These are phyloP conservation scores for Phalaenopsis aphrodite DNA, from an alignment of 106 monocot species.

Conservation along the genomic window DNA sequence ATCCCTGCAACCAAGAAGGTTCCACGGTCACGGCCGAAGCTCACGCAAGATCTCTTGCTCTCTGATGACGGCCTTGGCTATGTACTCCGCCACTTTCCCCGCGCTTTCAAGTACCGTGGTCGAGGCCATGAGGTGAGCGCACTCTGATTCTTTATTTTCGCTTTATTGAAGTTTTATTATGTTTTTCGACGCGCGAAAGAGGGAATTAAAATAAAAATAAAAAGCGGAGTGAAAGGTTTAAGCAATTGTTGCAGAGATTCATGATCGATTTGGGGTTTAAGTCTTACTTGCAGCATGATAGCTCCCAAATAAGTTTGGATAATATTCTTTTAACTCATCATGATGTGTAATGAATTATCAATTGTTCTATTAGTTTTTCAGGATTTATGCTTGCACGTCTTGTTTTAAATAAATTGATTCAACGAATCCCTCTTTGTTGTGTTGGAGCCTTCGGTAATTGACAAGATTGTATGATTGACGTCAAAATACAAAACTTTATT, in stretches of 20 bases:
- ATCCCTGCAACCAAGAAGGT: conserved; percentile 33
- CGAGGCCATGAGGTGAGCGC: conserved; percentile 76
- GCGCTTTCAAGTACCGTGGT: conserved; percentile 70
- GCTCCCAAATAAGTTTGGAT: too few species aligned
- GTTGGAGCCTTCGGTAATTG: background rate
- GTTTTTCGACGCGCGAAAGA: background rate
- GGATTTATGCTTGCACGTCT: background rate
- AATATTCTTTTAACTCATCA: background rate
- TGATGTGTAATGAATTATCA: background rate
- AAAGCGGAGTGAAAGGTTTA: background rate
- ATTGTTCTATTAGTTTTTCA: background rate
- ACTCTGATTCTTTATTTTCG: background rate
- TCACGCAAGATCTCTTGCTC: conserved; percentile 74
- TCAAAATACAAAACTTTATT: background rate
- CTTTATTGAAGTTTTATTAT: background rate
- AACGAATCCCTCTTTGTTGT: background rate
- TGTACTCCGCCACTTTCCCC: conserved; percentile 81
- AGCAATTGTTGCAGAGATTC: background rate
- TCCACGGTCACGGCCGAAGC: conserved; percentile 68
- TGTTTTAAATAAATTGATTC: background rate
- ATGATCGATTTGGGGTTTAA: background rate
- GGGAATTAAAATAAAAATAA: background rate
- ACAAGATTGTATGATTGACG: background rate
- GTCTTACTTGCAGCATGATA: too few species aligned
- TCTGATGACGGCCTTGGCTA: conserved; percentile 91